Percentiles rank a stretch among this genome's conserved stretches.
Conservation (phyloP, 345 rosid species). For the Citrus hindsii region DNA sequence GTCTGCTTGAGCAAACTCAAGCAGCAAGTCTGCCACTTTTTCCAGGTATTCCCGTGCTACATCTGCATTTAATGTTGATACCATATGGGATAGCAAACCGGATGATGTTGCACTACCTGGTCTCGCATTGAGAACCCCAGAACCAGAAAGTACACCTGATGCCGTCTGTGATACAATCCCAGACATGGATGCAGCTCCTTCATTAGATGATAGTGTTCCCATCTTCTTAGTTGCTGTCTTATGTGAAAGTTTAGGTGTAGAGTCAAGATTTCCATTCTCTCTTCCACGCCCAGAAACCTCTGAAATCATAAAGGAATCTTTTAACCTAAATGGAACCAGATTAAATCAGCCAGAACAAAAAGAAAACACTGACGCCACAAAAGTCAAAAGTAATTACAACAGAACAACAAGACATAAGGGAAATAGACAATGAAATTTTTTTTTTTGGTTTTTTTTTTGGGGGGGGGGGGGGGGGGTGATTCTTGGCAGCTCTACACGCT, state of each 20-base stretch:
- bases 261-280: constrained; percentile 72
- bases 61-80: constrained; percentile 85
- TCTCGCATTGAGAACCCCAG: constrained; percentile 96
- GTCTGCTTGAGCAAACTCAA: constrained; percentile 97
- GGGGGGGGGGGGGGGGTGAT: neutral
- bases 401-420: neutral
- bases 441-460: rapidly evolving
- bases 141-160: constrained; percentile 94
- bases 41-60: constrained; percentile 92
- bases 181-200: constrained; percentile 71
- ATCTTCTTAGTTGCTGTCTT: constrained; percentile 65
- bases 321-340: neutral
- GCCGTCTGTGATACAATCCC: constrained; percentile 90
- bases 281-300: constrained; percentile 85
- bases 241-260: constrained; percentile 52
- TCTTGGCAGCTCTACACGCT: neutral
- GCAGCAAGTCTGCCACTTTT: constrained; percentile 95
- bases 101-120: constrained; percentile 96
- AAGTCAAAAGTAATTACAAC: neutral
- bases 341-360: constrained; percentile 1
- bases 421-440: neutral
- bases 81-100: constrained; percentile 88
- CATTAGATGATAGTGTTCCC: constrained; percentile 43
- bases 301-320: constrained; percentile 29
- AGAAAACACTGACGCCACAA: neutral